Evolutionary conservation across 768 basidiomycete genomes (phyloP).

Genomic region (Phlebiopsis flavidoalba): DNA sequence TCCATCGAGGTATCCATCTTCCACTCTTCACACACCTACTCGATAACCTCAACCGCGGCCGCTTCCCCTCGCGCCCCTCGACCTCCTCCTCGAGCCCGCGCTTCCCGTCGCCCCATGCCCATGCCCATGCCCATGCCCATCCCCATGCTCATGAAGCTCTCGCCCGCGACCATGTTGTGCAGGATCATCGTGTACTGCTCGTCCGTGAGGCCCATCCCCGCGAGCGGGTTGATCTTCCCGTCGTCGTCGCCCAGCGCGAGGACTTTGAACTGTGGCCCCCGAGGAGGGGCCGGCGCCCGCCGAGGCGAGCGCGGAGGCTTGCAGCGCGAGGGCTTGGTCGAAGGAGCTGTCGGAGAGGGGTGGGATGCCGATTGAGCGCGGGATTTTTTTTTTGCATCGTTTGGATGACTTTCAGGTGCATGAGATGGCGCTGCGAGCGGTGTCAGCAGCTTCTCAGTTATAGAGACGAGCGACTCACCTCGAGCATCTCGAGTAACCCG

Average conservation of each 20-base stretch:
- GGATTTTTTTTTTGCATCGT: conserved; percentile 55
- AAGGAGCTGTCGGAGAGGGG: conserved; percentile 50
- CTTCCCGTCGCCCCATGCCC: conserved; percentile 18
- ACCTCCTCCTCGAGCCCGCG: conserved; percentile 24
- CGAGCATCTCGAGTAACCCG: conserved; percentile 86
- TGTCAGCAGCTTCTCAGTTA: neutral
- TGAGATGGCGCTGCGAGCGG: conserved; percentile 66
- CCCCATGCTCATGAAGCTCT: conserved; percentile 46
- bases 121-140: conserved; percentile 16
- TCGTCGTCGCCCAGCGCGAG: conserved; percentile 29
- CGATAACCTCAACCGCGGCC: conserved; percentile 36
- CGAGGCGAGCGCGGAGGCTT: conserved; percentile 12
- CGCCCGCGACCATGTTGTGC: conserved; percentile 64
- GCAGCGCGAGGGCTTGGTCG: conserved; percentile 48
- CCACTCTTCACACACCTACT: conserved; percentile 14
- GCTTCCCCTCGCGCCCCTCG: conserved; percentile 32
- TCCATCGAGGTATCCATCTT: no score
- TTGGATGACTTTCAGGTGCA: conserved; percentile 83
- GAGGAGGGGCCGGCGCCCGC: neutral
- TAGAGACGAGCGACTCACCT: conserved; percentile 39
- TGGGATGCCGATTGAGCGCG: conserved; percentile 64
- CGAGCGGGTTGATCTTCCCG: conserved; percentile 74
- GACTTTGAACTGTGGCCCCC: conserved; percentile 5
- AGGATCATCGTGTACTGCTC: conserved; percentile 83
- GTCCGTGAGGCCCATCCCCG: conserved; percentile 83